Evolutionary conservation across 345 rosid genomes (phyloP).

Genomic region (Sisymbrium irio): DNA sequence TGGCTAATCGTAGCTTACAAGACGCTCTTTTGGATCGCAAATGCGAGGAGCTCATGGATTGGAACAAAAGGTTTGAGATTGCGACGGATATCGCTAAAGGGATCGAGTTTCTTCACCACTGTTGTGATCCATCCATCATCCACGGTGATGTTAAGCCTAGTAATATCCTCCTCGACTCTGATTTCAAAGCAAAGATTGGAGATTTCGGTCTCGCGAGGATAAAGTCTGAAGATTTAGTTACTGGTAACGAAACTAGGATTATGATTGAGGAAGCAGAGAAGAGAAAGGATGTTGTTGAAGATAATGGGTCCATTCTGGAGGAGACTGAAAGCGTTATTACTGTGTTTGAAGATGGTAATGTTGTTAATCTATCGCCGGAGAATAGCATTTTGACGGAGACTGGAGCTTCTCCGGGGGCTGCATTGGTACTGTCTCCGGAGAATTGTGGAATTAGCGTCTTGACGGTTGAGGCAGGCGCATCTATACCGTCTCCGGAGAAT

Average conservation of each 20-base stretch:
- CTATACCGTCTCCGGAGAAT: conserved; percentile 11
- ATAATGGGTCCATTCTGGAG: conserved; percentile 72
- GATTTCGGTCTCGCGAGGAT: conserved; percentile 78
- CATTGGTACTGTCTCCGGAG: conserved; percentile 9
- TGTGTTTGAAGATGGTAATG: conserved; percentile 50
- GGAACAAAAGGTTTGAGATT: conserved; percentile 48
- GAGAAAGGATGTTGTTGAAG: conserved; percentile 39
- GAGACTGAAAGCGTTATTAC: conserved; percentile 61
- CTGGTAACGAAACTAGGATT: conserved; percentile 29
- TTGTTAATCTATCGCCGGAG: conserved; percentile 49
- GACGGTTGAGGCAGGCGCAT: conserved; percentile 20
- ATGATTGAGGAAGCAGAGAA: conserved; percentile 34
- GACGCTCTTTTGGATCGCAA: conserved; percentile 67
- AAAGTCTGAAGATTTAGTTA: conserved; percentile 45
- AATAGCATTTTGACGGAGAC: conserved; percentile 37
- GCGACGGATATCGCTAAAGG: conserved; percentile 72
- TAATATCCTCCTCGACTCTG: conserved; percentile 52
- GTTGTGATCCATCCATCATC: conserved; percentile 52
- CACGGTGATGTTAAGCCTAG: conserved; percentile 78
- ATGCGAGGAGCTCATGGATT: conserved; percentile 66
- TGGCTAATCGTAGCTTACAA: conserved; percentile 72
- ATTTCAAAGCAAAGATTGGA: conserved; percentile 64
- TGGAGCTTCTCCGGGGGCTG: neutral
- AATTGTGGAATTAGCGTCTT: conserved; percentile 37
- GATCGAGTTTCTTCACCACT: conserved; percentile 70